Evolutionary conservation across 345 rosid species (phyloP).

Genomic region (Carallia pectinifolia): DNA sequence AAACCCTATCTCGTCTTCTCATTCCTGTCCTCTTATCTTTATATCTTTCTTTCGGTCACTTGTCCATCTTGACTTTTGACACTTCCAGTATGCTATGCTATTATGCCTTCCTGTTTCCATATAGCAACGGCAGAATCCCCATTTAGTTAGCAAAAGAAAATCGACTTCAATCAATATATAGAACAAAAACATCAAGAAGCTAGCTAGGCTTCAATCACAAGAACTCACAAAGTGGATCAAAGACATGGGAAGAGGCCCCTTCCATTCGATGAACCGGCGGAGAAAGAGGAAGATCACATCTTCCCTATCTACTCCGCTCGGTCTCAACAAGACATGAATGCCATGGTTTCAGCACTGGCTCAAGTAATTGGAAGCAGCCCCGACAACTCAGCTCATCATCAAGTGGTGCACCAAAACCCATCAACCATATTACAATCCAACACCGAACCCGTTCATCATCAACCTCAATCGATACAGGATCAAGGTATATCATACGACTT

Average conservation of each 20-base stretch:
- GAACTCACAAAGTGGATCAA: conserved; percentile 40
- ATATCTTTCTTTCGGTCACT: too few relatives aligned
- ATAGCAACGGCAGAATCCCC: too few relatives aligned
- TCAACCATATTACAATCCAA: conserved; percentile 18
- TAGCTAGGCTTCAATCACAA: neutral
- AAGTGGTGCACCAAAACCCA: conserved; percentile 1
- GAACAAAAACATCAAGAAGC: too few relatives aligned
- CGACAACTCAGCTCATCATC: conserved; percentile 25
- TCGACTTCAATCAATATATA: too few relatives aligned
- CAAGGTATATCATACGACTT: conserved; percentile 33
- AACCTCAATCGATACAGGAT: conserved; percentile 25
- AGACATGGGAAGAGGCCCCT: conserved; percentile 52
- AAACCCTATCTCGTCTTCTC: too few relatives aligned
- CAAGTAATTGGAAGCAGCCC: conserved; percentile 56
- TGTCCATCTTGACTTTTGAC: too few relatives aligned
- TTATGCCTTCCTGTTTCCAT: too few relatives aligned
- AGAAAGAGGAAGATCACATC: conserved; percentile 41
- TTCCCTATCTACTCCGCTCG: conserved; percentile 62
- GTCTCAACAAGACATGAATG: conserved; percentile 68
- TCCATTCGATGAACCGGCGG: conserved; percentile 41
- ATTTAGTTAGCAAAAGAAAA: too few relatives aligned
- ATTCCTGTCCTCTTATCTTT: too few relatives aligned
- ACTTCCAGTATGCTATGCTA: too few relatives aligned
- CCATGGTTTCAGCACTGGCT: conserved; percentile 67
- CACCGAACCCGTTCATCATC: neutral